These are phyloP conservation scores for Ceratocystis colombiana DNA, from an alignment of 2,329 filamentous ascomycete species.

Conservation along the genomic window DNA sequence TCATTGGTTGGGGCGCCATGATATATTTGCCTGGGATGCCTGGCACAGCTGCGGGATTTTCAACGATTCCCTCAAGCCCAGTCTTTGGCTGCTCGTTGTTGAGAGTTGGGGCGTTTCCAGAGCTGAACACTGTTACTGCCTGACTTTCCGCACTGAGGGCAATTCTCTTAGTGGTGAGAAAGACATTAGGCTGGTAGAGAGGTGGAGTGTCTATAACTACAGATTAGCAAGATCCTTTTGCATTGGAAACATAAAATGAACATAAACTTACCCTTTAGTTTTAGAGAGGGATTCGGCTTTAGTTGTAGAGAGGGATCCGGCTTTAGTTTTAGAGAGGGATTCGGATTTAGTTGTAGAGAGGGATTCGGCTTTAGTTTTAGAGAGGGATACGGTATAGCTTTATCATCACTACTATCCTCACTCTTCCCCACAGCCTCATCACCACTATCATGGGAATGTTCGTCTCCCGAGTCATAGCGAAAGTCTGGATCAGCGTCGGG, in stretches of 20 bases:
- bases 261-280: not conserved
- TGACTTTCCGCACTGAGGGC: too few species aligned
- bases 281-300: not conserved
- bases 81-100: not conserved
- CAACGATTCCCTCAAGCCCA: not conserved
- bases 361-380: not conserved
- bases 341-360: not conserved
- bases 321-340: not conserved
- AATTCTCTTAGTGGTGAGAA: not conserved
- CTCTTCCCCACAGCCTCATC: not conserved
- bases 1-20: not conserved
- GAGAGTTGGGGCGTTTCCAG: not conserved
- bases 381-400: not conserved
- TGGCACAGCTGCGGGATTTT: not conserved
- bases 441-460: not conserved
- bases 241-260: not conserved
- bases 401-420: not conserved
- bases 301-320: not conserved
- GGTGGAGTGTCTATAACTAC: not conserved
- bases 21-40: not conserved
- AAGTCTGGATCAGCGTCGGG: slow-evolving; percentile 23
- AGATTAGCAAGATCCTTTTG: not conserved
- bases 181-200: not conserved
- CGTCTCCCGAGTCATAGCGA: not conserved
- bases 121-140: not conserved